Evolutionary conservation across 1,284 basidiomycete genomes (phyloP).

Genomic region (Sanghuangporus baumii): DNA sequence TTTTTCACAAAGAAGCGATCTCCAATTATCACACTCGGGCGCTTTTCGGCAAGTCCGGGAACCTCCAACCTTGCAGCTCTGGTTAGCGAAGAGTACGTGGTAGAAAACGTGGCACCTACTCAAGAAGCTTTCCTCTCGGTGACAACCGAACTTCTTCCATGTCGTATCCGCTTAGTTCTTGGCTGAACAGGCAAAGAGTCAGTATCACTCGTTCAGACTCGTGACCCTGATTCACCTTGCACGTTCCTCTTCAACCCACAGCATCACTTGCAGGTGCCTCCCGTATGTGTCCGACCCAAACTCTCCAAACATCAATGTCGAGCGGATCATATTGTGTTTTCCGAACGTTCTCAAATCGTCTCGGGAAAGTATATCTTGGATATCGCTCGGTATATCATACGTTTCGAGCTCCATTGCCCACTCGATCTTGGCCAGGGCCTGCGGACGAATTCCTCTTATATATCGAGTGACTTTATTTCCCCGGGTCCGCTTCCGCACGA

Average conservation of each 20-base stretch:
- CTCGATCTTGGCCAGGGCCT: constrained; percentile 19
- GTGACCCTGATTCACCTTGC: constrained; percentile 30
- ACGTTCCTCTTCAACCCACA: constrained; percentile 44
- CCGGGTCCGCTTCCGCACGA: constrained; percentile 23
- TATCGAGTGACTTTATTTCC: constrained; percentile 23
- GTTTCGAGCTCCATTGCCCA: background rate
- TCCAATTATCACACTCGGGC: constrained; percentile 46
- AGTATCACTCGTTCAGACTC: background rate
- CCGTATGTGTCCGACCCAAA: constrained; percentile 35
- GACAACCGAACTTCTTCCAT: constrained; percentile 33
- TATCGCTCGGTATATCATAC: background rate
- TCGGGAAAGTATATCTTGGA: background rate
- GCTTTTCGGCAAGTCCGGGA: constrained; percentile 43
- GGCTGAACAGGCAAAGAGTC: constrained; percentile 24
- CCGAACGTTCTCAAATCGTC: constrained; percentile 15
- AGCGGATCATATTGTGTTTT: constrained; percentile 26
- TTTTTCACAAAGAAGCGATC: constrained; percentile 40
- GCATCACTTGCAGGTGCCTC: constrained; percentile 34
- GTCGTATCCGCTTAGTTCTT: constrained; percentile 40
- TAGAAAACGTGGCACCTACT: background rate
- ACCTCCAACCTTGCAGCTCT: constrained; percentile 36
- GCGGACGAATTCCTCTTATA: constrained; percentile 32
- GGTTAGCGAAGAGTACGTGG: background rate
- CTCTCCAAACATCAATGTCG: constrained; percentile 28
- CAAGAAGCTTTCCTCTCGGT: constrained; percentile 26